Conservation (phyloP, 1,284 basidiomycete species). For the Trichosporon sp. region DNA sequence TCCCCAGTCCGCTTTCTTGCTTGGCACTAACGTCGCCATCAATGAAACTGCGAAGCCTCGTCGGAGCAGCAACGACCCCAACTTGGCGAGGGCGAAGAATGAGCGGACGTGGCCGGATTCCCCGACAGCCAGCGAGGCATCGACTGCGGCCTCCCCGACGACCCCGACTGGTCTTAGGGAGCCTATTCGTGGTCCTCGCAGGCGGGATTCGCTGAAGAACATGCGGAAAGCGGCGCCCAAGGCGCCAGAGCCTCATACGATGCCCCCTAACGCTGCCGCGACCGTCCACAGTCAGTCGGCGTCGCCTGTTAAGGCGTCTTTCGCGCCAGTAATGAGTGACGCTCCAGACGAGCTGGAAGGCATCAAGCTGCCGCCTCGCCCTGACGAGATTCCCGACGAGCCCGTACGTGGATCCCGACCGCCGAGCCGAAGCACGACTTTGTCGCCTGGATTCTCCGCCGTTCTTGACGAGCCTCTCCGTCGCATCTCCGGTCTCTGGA, state of each 20-base stretch:
- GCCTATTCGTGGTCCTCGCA: neutral
- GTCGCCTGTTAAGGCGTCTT: neutral
- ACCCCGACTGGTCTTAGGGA: neutral
- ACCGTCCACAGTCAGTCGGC: neutral
- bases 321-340: neutral
- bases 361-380: slow-evolving; percentile 35
- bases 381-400: slow-evolving; percentile 37
- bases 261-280: neutral
- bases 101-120: neutral
- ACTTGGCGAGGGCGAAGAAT: neutral
- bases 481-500: slow-evolving; percentile 36
- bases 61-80: neutral
- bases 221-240: neutral
- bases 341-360: neutral
- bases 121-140: neutral
- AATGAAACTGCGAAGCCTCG: neutral
- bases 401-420: neutral
- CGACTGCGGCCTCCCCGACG: neutral
- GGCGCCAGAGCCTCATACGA: neutral
- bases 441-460: slow-evolving; percentile 13
- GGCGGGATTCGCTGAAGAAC: neutral
- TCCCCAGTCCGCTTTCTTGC: neutral
- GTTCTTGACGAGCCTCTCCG: slow-evolving; percentile 33
- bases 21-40: neutral
- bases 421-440: slow-evolving; percentile 8